Evolutionary conservation across 1,284 basidiomycete genomes (phyloP).

Genomic region (Pyrrhoderma lamaoense): DNA sequence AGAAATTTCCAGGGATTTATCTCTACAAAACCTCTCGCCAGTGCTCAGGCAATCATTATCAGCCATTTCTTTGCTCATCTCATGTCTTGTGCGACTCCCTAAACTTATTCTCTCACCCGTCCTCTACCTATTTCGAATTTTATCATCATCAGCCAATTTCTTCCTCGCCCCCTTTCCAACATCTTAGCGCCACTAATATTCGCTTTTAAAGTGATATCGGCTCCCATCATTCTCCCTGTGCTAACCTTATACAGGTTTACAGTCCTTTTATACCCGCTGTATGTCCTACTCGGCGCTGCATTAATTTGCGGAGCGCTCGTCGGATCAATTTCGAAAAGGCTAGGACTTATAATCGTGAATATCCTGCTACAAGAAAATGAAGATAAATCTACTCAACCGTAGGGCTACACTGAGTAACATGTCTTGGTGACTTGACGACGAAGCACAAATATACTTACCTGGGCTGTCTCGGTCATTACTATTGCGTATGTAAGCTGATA

Average conservation of each 20-base stretch:
- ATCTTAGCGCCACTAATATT: constrained; percentile 6
- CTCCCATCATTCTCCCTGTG: constrained; percentile 9
- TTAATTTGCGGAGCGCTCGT: constrained; percentile 6
- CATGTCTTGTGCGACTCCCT: constrained; percentile 8
- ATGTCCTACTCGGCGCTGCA: constrained; percentile 15
- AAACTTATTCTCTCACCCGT: constrained; percentile 1
- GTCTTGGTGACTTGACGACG: too few relatives aligned
- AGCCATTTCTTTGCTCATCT: neutral
- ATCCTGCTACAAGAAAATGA: too few relatives aligned
- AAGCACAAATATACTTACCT: too few relatives aligned
- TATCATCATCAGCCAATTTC: neutral
- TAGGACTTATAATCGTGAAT: constrained; percentile 1
- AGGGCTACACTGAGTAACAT: too few relatives aligned
- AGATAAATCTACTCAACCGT: too few relatives aligned
- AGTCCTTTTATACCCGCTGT: constrained; percentile 10
- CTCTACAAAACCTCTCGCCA: constrained; percentile 3
- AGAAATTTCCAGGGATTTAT: neutral
- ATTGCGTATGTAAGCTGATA: too few relatives aligned
- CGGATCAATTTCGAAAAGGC: constrained; percentile 3
- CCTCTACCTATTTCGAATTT: neutral
- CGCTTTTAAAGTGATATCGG: constrained; percentile 4
- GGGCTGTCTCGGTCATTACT: too few relatives aligned
- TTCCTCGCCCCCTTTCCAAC: constrained; percentile 1
- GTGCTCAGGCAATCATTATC: neutral
- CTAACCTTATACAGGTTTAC: constrained; percentile 1